phyloP scores from a whole-genome alignment of 495 filamentous ascomycete genomes.

The Penicillium samsonianum region DNA sequence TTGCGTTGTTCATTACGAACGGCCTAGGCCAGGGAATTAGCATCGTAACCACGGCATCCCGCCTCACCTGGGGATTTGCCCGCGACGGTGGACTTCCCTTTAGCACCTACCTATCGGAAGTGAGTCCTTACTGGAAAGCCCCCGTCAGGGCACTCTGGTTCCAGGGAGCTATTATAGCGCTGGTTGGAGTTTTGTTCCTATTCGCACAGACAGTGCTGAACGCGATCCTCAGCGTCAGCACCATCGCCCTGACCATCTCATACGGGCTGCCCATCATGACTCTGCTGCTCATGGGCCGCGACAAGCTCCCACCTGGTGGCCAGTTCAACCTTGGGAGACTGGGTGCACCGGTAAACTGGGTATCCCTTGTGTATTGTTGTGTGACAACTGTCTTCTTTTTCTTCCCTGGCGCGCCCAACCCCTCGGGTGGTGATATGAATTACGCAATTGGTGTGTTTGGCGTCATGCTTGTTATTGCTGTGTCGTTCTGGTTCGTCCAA shows the following conservation, averaged over 20 bases:
- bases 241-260: slow-evolving; percentile 47
- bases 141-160: slow-evolving; percentile 46
- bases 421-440: slow-evolving; percentile 45
- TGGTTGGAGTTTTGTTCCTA: slow-evolving; percentile 45
- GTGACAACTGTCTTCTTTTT: slow-evolving; percentile 50
- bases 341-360: slow-evolving; percentile 37
- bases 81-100: slow-evolving; percentile 54
- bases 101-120: slow-evolving; percentile 37
- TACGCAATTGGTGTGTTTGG: slow-evolving; percentile 51
- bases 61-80: slow-evolving; percentile 57
- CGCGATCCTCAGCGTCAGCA: slow-evolving; percentile 49
- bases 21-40: slow-evolving; percentile 46
- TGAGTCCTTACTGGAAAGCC: slow-evolving; percentile 39
- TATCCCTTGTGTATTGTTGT: slow-evolving; percentile 43
- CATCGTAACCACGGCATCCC: slow-evolving; percentile 49
- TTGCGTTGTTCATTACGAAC: slow-evolving; percentile 48
- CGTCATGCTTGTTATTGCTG: slow-evolving; percentile 47
- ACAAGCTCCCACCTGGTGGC: slow-evolving; percentile 41
- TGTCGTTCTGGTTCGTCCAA: slow-evolving; percentile 45
- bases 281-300: slow-evolving; percentile 40
- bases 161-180: slow-evolving; percentile 40
- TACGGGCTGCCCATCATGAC: slow-evolving; percentile 46
- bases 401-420: slow-evolving; percentile 43
- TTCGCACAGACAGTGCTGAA: slow-evolving; percentile 48
- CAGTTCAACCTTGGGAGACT: slow-evolving; percentile 40